These are phyloP conservation scores for Plasmodium chabaudi DNA, from an alignment of 169 alveolate species.

Conservation along the genomic window DNA sequence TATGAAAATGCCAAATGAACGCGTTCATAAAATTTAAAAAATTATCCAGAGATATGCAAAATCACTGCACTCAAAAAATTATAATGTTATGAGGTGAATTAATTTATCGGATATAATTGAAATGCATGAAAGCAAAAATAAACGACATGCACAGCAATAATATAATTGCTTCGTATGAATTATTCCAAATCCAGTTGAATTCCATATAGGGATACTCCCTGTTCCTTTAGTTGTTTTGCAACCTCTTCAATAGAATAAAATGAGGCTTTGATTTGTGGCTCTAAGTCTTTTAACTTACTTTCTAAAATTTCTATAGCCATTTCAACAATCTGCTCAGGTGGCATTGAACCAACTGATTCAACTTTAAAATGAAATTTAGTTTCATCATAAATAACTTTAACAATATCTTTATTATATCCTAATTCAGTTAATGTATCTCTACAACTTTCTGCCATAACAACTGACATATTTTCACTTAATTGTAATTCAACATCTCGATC, in stretches of 20 bases:
- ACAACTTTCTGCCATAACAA: slow-evolving; percentile 81
- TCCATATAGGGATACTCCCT: slow-evolving; percentile 73
- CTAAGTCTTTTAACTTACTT: slow-evolving; percentile 80
- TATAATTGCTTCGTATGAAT: neutral
- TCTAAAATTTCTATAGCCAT: slow-evolving; percentile 91
- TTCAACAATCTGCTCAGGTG: slow-evolving; percentile 93
- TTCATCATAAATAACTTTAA: slow-evolving; percentile 83
- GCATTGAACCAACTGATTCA: slow-evolving; percentile 94
- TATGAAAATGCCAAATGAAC: no score
- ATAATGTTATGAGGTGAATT: no score
- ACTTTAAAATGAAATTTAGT: slow-evolving; percentile 85
- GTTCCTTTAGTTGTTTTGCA: slow-evolving; percentile 69
- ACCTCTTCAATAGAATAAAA: slow-evolving; percentile 72
- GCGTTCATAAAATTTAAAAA: no score
- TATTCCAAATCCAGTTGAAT: slow-evolving; percentile 62
- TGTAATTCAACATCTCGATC: slow-evolving; percentile 29
- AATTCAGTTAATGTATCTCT: slow-evolving; percentile 79
- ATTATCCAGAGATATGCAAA: no score
- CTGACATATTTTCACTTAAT: slow-evolving; percentile 71
- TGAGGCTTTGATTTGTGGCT: slow-evolving; percentile 74
- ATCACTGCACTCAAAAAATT: no score
- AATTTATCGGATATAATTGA: no score
- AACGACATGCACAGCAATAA: no score
- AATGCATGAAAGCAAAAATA: no score
- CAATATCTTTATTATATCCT: slow-evolving; percentile 80